phyloP scores from a whole-genome alignment of 1,284 basidiomycete species.

The Ustilago shanxiensis region DNA sequence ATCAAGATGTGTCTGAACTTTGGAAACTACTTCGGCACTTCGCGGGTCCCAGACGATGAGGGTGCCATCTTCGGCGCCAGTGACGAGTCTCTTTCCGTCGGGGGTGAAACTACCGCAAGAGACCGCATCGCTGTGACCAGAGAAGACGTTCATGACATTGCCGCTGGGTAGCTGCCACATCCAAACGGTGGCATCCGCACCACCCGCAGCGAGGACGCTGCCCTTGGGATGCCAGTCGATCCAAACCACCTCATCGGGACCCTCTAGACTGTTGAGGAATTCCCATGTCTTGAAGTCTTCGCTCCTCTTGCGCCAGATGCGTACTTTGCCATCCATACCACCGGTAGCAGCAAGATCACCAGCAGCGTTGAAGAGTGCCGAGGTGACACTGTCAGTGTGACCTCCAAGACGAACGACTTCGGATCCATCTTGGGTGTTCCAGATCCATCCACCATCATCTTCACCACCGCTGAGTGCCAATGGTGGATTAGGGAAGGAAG shows the following conservation, averaged over 20 bases:
- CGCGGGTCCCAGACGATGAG: constrained; percentile 94
- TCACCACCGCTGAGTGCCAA: constrained; percentile 92
- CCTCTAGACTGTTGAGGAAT: constrained; percentile 89
- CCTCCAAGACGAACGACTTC: constrained; percentile 86
- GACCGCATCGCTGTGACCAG: constrained; percentile 86
- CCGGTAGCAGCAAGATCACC: constrained; percentile 94
- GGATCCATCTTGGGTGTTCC: constrained; percentile 86
- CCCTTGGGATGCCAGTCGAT: constrained; percentile 97
- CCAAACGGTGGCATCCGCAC: constrained; percentile 96
- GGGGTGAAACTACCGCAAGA: constrained; percentile 92
- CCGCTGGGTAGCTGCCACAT: constrained; percentile 96
- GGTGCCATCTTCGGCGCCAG: constrained; percentile 84
- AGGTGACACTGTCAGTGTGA: constrained; percentile 90
- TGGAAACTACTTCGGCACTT: constrained; percentile 81
- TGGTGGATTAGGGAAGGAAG: constrained; percentile 79
- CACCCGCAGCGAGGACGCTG: constrained; percentile 86
- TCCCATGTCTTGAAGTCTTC: constrained; percentile 83
- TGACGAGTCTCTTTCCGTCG: constrained; percentile 81
- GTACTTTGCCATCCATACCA: constrained; percentile 95
- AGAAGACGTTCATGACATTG: constrained; percentile 93
- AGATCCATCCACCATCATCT: constrained; percentile 94
- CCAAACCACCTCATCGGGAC: constrained; percentile 95
- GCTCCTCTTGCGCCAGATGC: constrained; percentile 80
- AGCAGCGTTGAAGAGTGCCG: constrained; percentile 83
- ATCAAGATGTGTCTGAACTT: constrained; percentile 77